Base-by-base conservation (phyloP, 352 stramenopile species). In the Pythium biforme region DNA sequence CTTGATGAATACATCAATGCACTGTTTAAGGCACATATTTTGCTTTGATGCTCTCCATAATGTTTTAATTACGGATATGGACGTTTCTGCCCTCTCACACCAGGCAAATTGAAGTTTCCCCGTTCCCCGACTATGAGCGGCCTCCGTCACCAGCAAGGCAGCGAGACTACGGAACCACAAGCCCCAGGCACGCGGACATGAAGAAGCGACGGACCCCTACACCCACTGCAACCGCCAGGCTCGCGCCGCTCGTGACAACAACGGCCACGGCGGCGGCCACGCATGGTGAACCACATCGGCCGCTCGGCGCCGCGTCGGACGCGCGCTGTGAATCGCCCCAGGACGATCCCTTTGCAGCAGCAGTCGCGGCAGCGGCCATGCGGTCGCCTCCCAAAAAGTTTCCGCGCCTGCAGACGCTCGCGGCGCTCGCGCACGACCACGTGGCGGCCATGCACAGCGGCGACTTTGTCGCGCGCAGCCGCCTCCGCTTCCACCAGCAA, bases 381-480 rank as follows among this genome's bases (percentile, higher is more conserved):
- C 40, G 51, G 40, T 55, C 60, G 31, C 45, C 60, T 19, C 47
- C 40, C 23, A 59, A 52, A 15, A 63, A 64, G 29, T 70, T 33
- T 23, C 57, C 62, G 14, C 63, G 81, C 0, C 66, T 90, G 7
- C 66, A 77, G 34, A 90, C 81, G 22, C 68, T 90, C 17, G 46
- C 63, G 10, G 69, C 80, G 23, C 59, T 90, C 12, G 79, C 69
- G 1, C 64, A 75, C 22, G 55, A 60, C 9, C 80, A 80, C 15
- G 73, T 86, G 22, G 27, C 45, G 33, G 58, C 54, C 2, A 68
- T 90, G 56, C 68, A 77, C 26, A 59, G 41, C 25, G 75, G 77
- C 23, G 60, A 73, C 17, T 88, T 88, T 41, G 66, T 90, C 4
- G 39, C 59, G 7, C 74, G 79, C 17, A 88, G 81, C 29, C 61